Evolutionary conservation across 345 rosid species (phyloP), one percentile per base, ranked within the genome.

Genomic region (Pugionium dolabratum): DNA sequence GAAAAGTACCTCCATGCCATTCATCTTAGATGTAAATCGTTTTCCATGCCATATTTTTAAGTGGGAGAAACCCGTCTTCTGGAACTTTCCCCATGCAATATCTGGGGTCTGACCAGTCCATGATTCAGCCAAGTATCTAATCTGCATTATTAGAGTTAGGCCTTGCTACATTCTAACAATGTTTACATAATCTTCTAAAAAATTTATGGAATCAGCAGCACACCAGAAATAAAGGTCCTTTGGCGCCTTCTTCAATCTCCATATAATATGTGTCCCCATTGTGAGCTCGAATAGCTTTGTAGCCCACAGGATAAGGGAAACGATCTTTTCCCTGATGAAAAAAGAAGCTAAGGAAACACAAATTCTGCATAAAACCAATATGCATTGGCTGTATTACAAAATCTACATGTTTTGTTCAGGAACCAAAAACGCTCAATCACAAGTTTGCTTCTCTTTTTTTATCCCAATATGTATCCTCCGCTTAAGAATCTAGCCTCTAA

Each of bases 291-390:
- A 80, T 75, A 64, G 95, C 96, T 31, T 51, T 82, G 78, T 83
- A 93, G 11, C 97, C 96, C 74, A 87, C 85, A 4, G 95, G 98
- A 79, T 89, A 92, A 72, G 98, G 97, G 78, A 83, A 85, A 5
- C 97, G 91, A 77, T 83, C 96, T 83, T 86, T 86, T 2, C 98
- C 96, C 98, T 93, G 55, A 51, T 67, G 50, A 34, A 53, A 37
- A 6, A 66, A 64, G 26, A 67, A 44, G 44, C 52, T 4, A 45
- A 41, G 31, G 42, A 48, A 56, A 48, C 11, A 4, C 4, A 27
- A 47, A 10, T 33, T 56, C 27, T 7, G 8, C 42, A 47, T 2
- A 28, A 34, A 7, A 53, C 27, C 9, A 27, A 43, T 30, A 18
- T 32, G n/a, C 35, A 49, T 50, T 11, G 59, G 49, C 9, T 26